phyloP scores from a whole-genome alignment of 73 alveolate species.

The Tetrahymena malaccensis region DNA sequence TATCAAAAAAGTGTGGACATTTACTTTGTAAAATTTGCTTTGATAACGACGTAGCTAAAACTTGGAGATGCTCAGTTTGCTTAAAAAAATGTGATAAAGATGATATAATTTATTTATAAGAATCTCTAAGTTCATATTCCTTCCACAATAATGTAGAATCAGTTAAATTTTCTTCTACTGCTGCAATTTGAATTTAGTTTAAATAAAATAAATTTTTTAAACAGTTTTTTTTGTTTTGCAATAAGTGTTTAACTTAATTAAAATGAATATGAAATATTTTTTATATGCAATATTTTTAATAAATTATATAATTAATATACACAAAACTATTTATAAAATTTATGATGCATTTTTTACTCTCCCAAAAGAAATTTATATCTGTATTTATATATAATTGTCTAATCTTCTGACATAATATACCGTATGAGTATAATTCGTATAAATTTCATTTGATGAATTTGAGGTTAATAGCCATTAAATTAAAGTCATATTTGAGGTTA shows the following conservation, averaged over 20 bases:
- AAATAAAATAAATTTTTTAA: background rate
- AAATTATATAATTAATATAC: background rate
- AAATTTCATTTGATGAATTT: too few species aligned
- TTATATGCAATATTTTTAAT: background rate
- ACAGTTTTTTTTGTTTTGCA: too few species aligned
- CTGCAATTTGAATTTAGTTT: background rate
- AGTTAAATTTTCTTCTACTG: background rate
- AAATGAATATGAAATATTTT: too few species aligned
- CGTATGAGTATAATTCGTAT: too few species aligned
- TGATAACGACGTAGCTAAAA: conserved; percentile 44
- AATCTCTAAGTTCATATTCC: background rate
- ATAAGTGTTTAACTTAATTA: too few species aligned
- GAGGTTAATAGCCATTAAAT: too few species aligned
- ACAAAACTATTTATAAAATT: background rate
- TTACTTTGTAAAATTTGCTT: conserved; percentile 73
- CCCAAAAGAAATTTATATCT: too few species aligned
- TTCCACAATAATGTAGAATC: background rate
- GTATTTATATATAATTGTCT: too few species aligned
- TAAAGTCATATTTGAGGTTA: background rate
- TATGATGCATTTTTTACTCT: too few species aligned
- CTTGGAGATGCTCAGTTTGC: conserved; percentile 36
- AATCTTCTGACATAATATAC: too few species aligned
- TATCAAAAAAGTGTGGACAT: conserved; percentile 86
- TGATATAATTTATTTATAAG: conserved; percentile 36
- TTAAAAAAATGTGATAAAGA: conserved; percentile 15